These are phyloP conservation scores for Saccharomycopsis lassenensis DNA, from an alignment of 805 yeast genomes.

Conservation along the genomic window DNA sequence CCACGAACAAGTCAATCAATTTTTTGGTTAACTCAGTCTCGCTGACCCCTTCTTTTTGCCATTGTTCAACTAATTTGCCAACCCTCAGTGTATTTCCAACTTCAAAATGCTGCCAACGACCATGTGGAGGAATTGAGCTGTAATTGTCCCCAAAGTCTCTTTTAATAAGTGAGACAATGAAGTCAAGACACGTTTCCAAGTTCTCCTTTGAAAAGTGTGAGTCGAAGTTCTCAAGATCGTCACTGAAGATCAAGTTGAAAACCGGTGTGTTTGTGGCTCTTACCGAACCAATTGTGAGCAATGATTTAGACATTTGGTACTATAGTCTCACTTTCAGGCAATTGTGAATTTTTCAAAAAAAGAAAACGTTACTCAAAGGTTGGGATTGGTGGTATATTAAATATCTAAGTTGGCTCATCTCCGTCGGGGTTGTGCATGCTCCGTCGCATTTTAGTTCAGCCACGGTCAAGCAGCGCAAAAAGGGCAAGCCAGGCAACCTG, in stretches of 20 bases:
- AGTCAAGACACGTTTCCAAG: slow-evolving; percentile 33
- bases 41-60: slow-evolving; percentile 27
- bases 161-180: slow-evolving; percentile 33
- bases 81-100: slow-evolving; percentile 35
- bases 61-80: slow-evolving; percentile 29
- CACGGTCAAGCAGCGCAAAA: too few relatives aligned
- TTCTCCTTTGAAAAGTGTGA: slow-evolving; percentile 30
- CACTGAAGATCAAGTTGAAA: slow-evolving; percentile 27
- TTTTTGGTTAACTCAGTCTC: slow-evolving; percentile 39
- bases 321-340: too few relatives aligned
- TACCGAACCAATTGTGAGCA: slow-evolving; percentile 43
- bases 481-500: too few relatives aligned
- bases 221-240: slow-evolving; percentile 33
- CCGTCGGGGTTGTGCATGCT: too few relatives aligned
- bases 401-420: too few relatives aligned
- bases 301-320: slow-evolving; percentile 24
- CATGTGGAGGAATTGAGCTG: slow-evolving; percentile 48
- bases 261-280: slow-evolving; percentile 40
- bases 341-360: too few relatives aligned
- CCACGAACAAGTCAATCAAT: slow-evolving; percentile 45
- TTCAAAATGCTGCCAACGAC: slow-evolving; percentile 57
- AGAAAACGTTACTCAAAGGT: too few relatives aligned
- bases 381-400: too few relatives aligned
- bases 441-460: too few relatives aligned
- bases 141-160: slow-evolving; percentile 36